A percentile compares a stretch with the other conserved stretches of the same genome.
Evolutionary conservation across 2,329 filamentous ascomycete genomes (phyloP).

Genomic region (Cladosporium sp.): DNA sequence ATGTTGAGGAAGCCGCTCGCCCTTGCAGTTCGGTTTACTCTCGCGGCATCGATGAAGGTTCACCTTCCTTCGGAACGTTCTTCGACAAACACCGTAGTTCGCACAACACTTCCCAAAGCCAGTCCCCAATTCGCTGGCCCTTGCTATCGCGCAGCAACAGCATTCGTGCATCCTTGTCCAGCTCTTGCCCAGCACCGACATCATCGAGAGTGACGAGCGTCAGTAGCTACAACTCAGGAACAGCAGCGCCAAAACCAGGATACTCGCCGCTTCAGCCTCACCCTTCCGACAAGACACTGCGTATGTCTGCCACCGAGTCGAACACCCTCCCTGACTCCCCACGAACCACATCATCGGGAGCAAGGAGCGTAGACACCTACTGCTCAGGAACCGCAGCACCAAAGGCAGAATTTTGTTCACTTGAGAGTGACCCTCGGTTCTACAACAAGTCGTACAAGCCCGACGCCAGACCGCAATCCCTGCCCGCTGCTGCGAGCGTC

Average conservation of each 20-base stretch:
- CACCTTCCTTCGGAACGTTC: not conserved
- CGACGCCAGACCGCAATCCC: not conserved
- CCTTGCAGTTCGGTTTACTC: constrained; percentile 5
- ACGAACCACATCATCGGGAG: not conserved
- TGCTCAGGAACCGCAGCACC: not conserved
- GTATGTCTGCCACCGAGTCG: not conserved
- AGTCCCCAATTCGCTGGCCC: not conserved
- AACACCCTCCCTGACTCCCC: not conserved
- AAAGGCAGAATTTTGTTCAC: not conserved
- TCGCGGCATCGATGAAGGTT: not conserved
- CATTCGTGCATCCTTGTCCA: not conserved
- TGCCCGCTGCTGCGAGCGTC: not conserved
- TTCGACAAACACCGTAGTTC: not conserved
- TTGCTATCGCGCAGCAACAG: not conserved
- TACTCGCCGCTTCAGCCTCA: not conserved
- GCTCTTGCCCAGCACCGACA: too few species aligned
- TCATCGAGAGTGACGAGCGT: not conserved
- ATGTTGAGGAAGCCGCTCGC: not conserved
- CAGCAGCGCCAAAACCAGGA: not conserved
- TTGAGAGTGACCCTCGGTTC: not conserved
- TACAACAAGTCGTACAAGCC: not conserved
- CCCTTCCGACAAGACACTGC: not conserved
- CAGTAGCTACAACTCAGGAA: not conserved
- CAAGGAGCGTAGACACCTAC: not conserved
- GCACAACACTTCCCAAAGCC: not conserved